A percentile compares a stretch with the other conserved stretches of the same genome.
Evolutionary conservation across 2,329 filamentous ascomycete species (phyloP).

Genomic region (Alternaria angustiovoidea): DNA sequence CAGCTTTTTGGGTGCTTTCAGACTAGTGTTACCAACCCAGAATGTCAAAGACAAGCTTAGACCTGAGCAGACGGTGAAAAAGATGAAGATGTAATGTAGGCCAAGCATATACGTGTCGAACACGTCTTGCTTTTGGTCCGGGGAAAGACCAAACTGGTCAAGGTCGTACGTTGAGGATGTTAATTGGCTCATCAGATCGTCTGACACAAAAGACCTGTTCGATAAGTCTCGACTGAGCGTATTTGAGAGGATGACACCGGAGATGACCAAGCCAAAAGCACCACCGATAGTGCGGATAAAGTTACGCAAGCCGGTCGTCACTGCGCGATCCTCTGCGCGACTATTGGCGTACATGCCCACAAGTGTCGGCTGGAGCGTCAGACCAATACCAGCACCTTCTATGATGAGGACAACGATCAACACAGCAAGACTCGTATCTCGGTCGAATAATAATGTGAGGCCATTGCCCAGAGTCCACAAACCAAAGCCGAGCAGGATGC

Average conservation of each 20-base stretch:
- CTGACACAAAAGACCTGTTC: conserved; percentile 18
- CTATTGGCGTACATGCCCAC: conserved; percentile 63
- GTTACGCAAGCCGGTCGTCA: conserved; percentile 69
- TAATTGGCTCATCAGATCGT: conserved; percentile 20
- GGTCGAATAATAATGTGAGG: conserved; percentile 60
- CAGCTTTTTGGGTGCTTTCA: conserved; percentile 32
- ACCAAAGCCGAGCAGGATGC: conserved; percentile 47
- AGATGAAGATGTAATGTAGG: conserved; percentile 28
- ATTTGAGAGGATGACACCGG: conserved; percentile 28
- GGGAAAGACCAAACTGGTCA: conserved; percentile 18
- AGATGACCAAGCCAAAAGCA: conserved; percentile 65
- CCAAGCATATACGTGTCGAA: conserved; percentile 30
- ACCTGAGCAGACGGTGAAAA: conserved; percentile 28
- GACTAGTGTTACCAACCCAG: conserved; percentile 32
- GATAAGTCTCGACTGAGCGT: conserved; percentile 21
- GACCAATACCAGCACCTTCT: conserved; percentile 58
- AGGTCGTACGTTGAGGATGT: conserved; percentile 34
- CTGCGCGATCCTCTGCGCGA: conserved; percentile 64
- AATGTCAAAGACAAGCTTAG: conserved; percentile 26
- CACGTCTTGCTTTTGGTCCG: conserved; percentile 15
- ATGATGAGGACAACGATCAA: conserved; percentile 63
- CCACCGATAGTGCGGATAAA: conserved; percentile 69
- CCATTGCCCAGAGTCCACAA: conserved; percentile 63
- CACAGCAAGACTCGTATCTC: conserved; percentile 53
- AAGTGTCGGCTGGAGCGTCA: conserved; percentile 62